Evolutionary conservation across 352 stramenopile genomes (phyloP).

Genomic region (Phytophthora idaei): DNA sequence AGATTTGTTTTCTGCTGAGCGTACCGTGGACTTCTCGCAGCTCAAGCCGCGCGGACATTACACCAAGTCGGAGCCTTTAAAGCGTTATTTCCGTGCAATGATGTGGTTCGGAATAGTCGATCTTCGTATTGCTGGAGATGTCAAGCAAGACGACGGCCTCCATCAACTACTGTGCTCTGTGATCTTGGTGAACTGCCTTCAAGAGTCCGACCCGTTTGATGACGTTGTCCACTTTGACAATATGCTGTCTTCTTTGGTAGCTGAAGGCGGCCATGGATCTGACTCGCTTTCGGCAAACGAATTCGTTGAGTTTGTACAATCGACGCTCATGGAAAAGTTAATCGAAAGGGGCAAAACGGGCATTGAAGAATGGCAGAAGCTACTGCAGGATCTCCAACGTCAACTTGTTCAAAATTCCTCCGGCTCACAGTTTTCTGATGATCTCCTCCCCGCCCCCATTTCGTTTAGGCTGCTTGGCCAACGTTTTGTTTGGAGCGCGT

Average conservation of each 20-base stretch:
- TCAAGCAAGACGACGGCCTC: constrained; percentile 1
- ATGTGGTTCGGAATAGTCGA: constrained; percentile 32
- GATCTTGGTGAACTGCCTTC: constrained; percentile 21
- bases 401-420: neutral
- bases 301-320: too few species aligned
- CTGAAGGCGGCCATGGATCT: too few species aligned
- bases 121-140: constrained; percentile 21
- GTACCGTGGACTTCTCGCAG: neutral
- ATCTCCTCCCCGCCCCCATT: neutral
- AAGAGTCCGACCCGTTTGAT: constrained; percentile 5
- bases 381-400: constrained; percentile 12
- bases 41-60: neutral
- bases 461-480: constrained; percentile 19
- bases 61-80: constrained; percentile 15
- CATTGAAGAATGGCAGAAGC: too few species aligned
- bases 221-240: neutral
- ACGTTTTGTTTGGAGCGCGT: constrained; percentile 33
- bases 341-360: too few species aligned
- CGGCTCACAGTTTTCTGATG: too few species aligned
- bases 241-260: too few species aligned
- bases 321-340: too few species aligned
- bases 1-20: neutral
- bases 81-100: constrained; percentile 28
- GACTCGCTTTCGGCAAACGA: too few species aligned
- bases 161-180: constrained; percentile 27